phyloP scores from a whole-genome alignment of 441 rosid genomes.

The Adansonia grandidieri region DNA sequence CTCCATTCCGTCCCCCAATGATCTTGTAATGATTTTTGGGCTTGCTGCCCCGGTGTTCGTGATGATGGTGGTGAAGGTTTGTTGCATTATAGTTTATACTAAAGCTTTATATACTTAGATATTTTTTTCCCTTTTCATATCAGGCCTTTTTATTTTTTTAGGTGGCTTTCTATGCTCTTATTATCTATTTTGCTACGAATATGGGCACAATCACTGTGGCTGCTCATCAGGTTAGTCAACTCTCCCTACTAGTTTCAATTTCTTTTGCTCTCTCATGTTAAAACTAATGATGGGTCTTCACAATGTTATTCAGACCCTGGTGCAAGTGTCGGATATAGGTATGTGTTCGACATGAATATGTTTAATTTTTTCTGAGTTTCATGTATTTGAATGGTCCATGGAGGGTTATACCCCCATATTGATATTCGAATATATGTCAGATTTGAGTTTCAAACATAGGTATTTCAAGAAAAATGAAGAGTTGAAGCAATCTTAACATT shows the following conservation, averaged over 20 bases:
- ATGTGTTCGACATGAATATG: no score
- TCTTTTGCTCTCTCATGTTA: neutral
- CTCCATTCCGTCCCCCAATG: constrained; percentile 62
- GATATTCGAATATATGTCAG: no score
- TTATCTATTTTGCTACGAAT: constrained; percentile 80
- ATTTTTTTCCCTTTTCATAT: constrained; percentile 22
- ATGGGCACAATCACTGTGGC: constrained; percentile 78
- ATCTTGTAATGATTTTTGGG: constrained; percentile 55
- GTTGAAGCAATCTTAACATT: neutral
- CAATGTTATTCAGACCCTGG: no score
- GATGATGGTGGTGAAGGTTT: constrained; percentile 68
- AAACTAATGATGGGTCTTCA: neutral
- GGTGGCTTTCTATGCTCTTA: constrained; percentile 81
- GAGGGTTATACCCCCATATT: no score
- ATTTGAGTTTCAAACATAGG: no score
- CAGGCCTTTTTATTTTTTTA: constrained; percentile 36
- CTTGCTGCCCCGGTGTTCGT: constrained; percentile 85
- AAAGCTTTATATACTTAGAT: neutral
- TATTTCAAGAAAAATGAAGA: no score
- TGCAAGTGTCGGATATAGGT: no score
- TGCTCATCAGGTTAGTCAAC: constrained; percentile 77
- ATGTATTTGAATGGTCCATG: no score
- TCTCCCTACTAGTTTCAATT: neutral
- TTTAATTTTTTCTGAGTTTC: no score
- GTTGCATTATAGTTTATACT: constrained; percentile 21